phyloP scores from a whole-genome alignment of 2,329 filamentous ascomycete species.

The Phaeosphaeria sp. region DNA sequence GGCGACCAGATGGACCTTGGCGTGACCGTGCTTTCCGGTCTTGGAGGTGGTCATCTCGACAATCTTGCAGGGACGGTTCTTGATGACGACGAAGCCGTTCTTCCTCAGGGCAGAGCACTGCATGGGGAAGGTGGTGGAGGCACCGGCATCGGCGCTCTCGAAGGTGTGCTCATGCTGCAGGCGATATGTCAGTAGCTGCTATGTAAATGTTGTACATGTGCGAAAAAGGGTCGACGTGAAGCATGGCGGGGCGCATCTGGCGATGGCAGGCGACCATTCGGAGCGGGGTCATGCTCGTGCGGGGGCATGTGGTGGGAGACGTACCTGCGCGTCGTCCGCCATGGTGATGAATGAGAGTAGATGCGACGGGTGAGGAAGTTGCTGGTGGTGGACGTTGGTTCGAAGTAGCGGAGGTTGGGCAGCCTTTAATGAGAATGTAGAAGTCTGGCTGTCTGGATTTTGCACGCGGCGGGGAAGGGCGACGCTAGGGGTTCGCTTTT shows the following conservation, averaged over 20 bases:
- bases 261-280: conserved; percentile 44
- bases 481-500: conserved; percentile 29
- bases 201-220: conserved; percentile 1
- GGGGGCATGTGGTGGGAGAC: conserved; percentile 36
- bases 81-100: conserved; percentile 99
- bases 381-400: conserved; percentile 32
- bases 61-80: conserved; percentile 99
- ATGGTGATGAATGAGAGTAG: conserved; percentile 60
- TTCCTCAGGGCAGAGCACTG: conserved; percentile 99
- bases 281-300: conserved; percentile 39
- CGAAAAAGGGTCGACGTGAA: conserved; percentile 4
- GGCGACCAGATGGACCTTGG: conserved; percentile 98
- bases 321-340: conserved; percentile 72
- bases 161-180: conserved; percentile 71
- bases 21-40: conserved; percentile 99
- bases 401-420: conserved; percentile 32
- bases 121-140: conserved; percentile 93
- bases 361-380: conserved; percentile 43
- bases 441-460: conserved; percentile 42
- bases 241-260: conserved; percentile 36
- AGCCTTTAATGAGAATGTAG: conserved; percentile 36
- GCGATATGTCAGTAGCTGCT: conserved; percentile 23
- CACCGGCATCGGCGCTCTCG: conserved; percentile 94
- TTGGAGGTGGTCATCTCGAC: conserved; percentile 99
- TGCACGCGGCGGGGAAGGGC: conserved; percentile 36